These are phyloP conservation scores for Rhizopus sp. DNA, from an alignment of 371 early-diverging fungal species.

Conservation along the genomic window DNA sequence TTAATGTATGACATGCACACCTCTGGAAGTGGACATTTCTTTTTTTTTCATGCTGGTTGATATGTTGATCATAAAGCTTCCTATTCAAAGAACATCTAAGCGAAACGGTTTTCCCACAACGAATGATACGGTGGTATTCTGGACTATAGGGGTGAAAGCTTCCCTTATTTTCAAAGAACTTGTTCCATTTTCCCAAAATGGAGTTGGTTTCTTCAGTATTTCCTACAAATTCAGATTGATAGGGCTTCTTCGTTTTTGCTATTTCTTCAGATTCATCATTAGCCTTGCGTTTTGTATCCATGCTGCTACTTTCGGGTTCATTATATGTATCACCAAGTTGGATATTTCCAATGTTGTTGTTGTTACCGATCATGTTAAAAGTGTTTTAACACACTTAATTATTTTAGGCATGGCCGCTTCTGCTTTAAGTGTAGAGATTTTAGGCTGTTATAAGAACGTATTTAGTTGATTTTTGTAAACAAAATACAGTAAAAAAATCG, in stretches of 20 bases:
- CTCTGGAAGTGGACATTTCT: constrained; percentile 11
- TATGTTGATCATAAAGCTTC: constrained; percentile 14
- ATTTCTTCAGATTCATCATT: constrained; percentile 5
- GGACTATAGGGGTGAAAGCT: constrained; percentile 15
- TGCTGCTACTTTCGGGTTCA: not conserved
- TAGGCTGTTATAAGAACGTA: constrained; percentile 3
- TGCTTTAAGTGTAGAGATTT: constrained; percentile 9
- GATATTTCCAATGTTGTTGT: too few species aligned
- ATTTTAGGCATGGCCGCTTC: constrained; percentile 9
- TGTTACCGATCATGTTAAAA: too few species aligned
- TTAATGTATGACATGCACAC: constrained; percentile 14
- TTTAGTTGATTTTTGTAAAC: constrained; percentile 3
- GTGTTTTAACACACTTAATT: too few species aligned
- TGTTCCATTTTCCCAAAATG: constrained; percentile 17
- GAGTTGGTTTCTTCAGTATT: constrained; percentile 16
- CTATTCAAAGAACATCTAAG: constrained; percentile 5
- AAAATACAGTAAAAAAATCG: constrained; percentile 10
- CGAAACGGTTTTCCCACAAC: constrained; percentile 14
- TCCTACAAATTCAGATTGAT: constrained; percentile 6
- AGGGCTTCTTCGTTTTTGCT: constrained; percentile 9
- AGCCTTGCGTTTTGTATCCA: constrained; percentile 6
- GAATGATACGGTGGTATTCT: constrained; percentile 16
- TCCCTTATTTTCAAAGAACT: constrained; percentile 16
- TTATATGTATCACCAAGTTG: not conserved
- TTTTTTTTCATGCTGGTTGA: constrained; percentile 10